Base-by-base conservation (phyloP, 2,329 filamentous ascomycete species). In the Monosporascus cannonballus region DNA sequence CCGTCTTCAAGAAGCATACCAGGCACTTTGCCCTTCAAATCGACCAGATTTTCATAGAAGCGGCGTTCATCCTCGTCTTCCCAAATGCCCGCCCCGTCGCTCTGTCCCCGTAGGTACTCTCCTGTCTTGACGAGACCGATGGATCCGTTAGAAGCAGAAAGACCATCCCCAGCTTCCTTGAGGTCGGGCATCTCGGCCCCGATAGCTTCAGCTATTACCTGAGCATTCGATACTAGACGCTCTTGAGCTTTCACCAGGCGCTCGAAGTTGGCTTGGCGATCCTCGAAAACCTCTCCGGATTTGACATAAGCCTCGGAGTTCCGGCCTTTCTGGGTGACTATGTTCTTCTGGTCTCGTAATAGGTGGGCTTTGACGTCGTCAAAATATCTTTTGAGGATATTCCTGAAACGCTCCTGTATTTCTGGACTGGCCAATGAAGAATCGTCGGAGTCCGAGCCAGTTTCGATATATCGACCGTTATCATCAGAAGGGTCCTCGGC, bases 221-320 rank as follows among this genome's bases (percentile, higher is more conserved):
- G 95, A 0, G 93, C 91, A 69, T 96, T 97, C 22, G 90, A 77
- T 25, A 96, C 79, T 3, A 99, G 79, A 59, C 92, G 91, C 67
- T 99, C 94, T 66, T 97, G 90, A 1, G 87, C 80, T 70, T 97
- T 99, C 52, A 92, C 78, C 61, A 94, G 88, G 69, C 92, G 96
- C 68, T 99, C 95, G 61, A 95, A 96, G 66, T 92, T 97, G 51
- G 91, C 84, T 68, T 99, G 94, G 49, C 94, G 87, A 65, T 99
- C 94, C 68, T 99, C 94, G 59, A 99, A 97, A 5, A 99, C 93
- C 67, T 99, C 94, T 2, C 94, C 94, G 38, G 94, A 97, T 66
- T 96, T 96, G 63, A 99, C 93, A 64, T 99, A 99, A 6, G 93
- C 94, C 70, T 99, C 94, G 1, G 94, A 93, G 71, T 99, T 99